These are phyloP conservation scores for Lasiosphaeria miniovina DNA, from an alignment of 495 filamentous ascomycete species.

Conservation along the genomic window DNA sequence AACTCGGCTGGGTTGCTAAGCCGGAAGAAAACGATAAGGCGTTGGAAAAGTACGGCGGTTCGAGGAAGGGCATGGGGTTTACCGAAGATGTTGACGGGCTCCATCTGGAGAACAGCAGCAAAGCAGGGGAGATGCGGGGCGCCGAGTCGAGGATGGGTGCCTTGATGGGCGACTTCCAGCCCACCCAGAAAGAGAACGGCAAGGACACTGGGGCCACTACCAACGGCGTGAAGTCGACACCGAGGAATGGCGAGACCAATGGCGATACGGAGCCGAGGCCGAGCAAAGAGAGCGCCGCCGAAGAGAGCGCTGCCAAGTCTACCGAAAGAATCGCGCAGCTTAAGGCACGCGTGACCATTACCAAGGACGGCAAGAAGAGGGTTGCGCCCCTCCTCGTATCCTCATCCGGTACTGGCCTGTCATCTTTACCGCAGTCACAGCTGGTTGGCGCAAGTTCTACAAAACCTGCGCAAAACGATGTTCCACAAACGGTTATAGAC, in stretches of 20 bases:
- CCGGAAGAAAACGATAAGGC: slow-evolving; percentile 88
- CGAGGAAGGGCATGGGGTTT: slow-evolving; percentile 79
- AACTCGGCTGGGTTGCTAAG: slow-evolving; percentile 51
- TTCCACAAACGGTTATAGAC: slow-evolving; percentile 82
- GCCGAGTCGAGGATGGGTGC: slow-evolving; percentile 96
- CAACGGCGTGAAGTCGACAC: slow-evolving; percentile 40
- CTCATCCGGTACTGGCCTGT: slow-evolving; percentile 73
- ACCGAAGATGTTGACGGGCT: slow-evolving; percentile 86
- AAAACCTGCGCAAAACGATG: slow-evolving; percentile 61
- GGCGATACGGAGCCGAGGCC: slow-evolving; percentile 30
- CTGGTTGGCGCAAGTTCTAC: slow-evolving; percentile 68
- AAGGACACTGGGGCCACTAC: slow-evolving; percentile 34
- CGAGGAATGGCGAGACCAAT: slow-evolving; percentile 37
- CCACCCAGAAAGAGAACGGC: slow-evolving; percentile 32
- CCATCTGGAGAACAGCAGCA: slow-evolving; percentile 85
- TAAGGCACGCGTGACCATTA: slow-evolving; percentile 88
- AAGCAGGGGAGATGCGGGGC: slow-evolving; percentile 80
- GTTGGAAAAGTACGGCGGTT: slow-evolving; percentile 86
- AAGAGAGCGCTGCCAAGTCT: slow-evolving; percentile 54
- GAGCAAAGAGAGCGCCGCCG: slow-evolving; percentile 29
- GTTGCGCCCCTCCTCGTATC: slow-evolving; percentile 91
- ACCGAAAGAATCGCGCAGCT: slow-evolving; percentile 68
- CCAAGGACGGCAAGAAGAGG: slow-evolving; percentile 95
- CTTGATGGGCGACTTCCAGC: slow-evolving; percentile 80
- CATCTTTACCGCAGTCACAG: slow-evolving; percentile 81